Percentiles rank a stretch among this genome's conserved stretches.
These are phyloP conservation scores for Camellia japonica DNA, from an alignment of 148 eudicot species.

Conservation along the genomic window DNA sequence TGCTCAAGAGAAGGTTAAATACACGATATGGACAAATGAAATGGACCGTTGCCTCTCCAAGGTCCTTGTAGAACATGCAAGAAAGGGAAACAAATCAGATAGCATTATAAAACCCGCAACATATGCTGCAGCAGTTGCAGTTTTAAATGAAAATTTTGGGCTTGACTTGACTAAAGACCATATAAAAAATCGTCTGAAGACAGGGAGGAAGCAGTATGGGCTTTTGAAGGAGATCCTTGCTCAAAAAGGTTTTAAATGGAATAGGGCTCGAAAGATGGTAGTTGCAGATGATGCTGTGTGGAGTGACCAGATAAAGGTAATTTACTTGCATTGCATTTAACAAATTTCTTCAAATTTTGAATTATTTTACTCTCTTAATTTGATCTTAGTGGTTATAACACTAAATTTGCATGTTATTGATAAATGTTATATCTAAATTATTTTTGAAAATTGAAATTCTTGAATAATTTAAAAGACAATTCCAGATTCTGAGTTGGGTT, in stretches of 20 bases:
- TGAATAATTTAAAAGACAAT: not conserved
- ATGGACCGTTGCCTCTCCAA: conserved; percentile 17
- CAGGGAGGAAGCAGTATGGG: conserved; percentile 18
- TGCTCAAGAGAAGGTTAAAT: conserved; percentile 16
- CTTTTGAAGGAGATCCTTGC: conserved; percentile 15
- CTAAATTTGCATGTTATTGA: not conserved
- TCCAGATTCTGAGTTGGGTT: not conserved
- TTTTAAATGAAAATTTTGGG: conserved; percentile 9
- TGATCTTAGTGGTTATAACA: not conserved
- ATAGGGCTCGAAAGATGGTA: conserved; percentile 13
- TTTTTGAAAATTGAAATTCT: not conserved
- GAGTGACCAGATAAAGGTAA: conserved; percentile 13
- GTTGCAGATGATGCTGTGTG: conserved; percentile 19
- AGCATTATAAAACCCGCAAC: conserved; percentile 12
- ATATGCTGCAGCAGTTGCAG: conserved; percentile 6
- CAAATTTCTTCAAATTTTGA: not conserved
- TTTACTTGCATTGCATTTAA: not conserved
- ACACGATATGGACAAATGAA: conserved; percentile 16
- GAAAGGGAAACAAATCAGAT: conserved; percentile 7
- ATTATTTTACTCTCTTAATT: not conserved
- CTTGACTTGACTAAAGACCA: conserved; percentile 16
- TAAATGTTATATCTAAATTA: not conserved
- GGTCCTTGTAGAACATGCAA: conserved; percentile 19
- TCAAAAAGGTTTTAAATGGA: conserved; percentile 18
- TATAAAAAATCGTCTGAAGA: conserved; percentile 15